These are phyloP conservation scores for Phanerodontia chrysosporium DNA, from an alignment of 768 basidiomycete species.

Conservation along the genomic window DNA sequence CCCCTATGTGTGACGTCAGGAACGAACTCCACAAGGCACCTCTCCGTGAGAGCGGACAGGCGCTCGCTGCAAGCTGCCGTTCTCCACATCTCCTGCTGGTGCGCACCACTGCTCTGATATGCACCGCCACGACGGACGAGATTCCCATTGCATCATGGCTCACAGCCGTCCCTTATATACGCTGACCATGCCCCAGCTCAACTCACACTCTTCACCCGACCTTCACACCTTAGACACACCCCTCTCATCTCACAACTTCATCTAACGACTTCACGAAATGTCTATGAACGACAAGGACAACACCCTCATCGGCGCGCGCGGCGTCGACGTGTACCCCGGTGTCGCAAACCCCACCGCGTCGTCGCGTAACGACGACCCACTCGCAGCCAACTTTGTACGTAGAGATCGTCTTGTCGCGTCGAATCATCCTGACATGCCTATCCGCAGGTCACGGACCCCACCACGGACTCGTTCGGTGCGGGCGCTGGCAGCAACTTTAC, in stretches of 20 bases:
- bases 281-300: slow-evolving; percentile 31
- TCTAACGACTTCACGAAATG: slow-evolving; percentile 24
- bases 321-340: slow-evolving; percentile 38
- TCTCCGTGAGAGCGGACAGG: not conserved
- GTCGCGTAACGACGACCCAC: slow-evolving; percentile 32
- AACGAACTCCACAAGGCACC: not conserved
- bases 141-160: slow-evolving; percentile 8
- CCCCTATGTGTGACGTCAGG: not conserved
- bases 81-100: not conserved
- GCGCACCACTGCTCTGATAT: not conserved
- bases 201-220: not conserved
- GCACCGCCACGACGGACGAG: not conserved
- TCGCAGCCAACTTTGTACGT: slow-evolving; percentile 41
- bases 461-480: slow-evolving; percentile 34
- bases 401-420: not conserved
- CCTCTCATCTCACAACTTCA: not conserved
- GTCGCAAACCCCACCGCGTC: slow-evolving; percentile 42
- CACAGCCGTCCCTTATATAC: not conserved
- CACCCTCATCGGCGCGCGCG: slow-evolving; percentile 24
- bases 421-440: not conserved
- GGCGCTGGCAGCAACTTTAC: slow-evolving; percentile 37
- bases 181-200: not conserved
- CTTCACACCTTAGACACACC: slow-evolving; percentile 4
- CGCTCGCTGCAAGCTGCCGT: not conserved
- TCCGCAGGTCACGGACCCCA: slow-evolving; percentile 39